Evolutionary conservation across 2,329 filamentous ascomycete genomes (phyloP), one percentile per base, ranked within the genome.

Genomic region (Fusarium sp.): DNA sequence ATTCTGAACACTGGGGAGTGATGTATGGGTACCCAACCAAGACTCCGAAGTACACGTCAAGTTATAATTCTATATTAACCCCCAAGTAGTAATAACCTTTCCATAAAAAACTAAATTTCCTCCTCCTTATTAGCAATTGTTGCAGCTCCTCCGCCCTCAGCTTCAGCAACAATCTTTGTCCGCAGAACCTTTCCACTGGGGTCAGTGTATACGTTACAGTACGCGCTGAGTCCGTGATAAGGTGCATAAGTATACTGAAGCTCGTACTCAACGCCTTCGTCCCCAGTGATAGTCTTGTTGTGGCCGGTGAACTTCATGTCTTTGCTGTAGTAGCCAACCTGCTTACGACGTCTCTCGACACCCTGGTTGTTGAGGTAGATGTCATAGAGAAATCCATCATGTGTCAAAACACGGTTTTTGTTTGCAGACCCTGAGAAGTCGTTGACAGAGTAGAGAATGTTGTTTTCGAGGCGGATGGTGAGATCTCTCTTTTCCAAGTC

Each of bases 381-480:
- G 10, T 66, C 64, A 8, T 66, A 66, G 5, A 66, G 33, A 2
- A 55, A 66, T 5, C 63, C 63, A 13, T 66, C 63, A 41, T 66
- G 61, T n/a, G 63, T 66, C 10, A 66, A 31, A 3, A 66, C 61
- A 1, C 63, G 61, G 31, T 66, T 66, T 23, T 55, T 66, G 48
- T 66, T 49, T 39, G 42, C 57, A 8, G 63, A 66, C 6, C 63
- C 63, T 13, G 63, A 66, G 18, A 66, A 66, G 18, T 66, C 55
- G 55, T 66, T 66, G 38, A 66, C 64, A 2, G 63, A 66, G 47
- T 66, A 66, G 11, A 66, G 63, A 2, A 66, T 66, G 29, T 66
- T 66, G 28, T 66, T 61, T 5, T 66, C 63, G 1, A 66, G 37
- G 16, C 63, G 63, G 8, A 59, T 21, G 13, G 47, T 66, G 12